Conservation (phyloP, 2,329 filamentous ascomycete species). For the Aspergillus sp. region DNA sequence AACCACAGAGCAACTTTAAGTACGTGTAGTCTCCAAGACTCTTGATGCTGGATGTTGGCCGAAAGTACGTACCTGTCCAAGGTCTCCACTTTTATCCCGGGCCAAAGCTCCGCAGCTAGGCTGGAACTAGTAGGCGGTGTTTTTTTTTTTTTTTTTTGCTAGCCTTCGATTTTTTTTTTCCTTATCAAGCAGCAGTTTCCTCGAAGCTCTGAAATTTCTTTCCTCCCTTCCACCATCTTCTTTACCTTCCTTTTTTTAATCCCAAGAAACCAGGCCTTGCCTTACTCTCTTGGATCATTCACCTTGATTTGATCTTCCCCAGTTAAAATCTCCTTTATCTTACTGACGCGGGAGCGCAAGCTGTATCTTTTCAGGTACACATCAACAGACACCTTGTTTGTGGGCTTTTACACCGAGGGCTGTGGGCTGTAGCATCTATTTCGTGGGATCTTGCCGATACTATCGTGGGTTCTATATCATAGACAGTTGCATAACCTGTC, state of each 20-base stretch:
- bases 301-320: conserved; percentile 24
- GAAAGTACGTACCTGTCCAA: conserved; percentile 12
- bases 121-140: conserved; percentile 34
- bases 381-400: conserved; percentile 44
- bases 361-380: conserved; percentile 39
- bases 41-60: neutral
- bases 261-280: neutral
- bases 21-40: neutral
- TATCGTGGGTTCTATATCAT: conserved; percentile 48
- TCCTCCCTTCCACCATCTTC: conserved; percentile 23
- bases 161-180: conserved; percentile 38
- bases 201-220: conserved; percentile 29
- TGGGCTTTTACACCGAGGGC: conserved; percentile 48
- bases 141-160: conserved; percentile 35
- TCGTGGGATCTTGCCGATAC: conserved; percentile 47
- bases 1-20: neutral
- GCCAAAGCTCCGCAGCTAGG: conserved; percentile 24
- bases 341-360: conserved; percentile 41
- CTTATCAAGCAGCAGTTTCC: conserved; percentile 32
- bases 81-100: conserved; percentile 28
- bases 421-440: conserved; percentile 48
- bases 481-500: conserved; percentile 48
- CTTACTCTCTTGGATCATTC: conserved; percentile 23
- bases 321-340: conserved; percentile 21
- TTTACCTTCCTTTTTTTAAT: conserved; percentile 21